Conservation (phyloP, 768 basidiomycete species). For the Amanita polypyramis region DNA sequence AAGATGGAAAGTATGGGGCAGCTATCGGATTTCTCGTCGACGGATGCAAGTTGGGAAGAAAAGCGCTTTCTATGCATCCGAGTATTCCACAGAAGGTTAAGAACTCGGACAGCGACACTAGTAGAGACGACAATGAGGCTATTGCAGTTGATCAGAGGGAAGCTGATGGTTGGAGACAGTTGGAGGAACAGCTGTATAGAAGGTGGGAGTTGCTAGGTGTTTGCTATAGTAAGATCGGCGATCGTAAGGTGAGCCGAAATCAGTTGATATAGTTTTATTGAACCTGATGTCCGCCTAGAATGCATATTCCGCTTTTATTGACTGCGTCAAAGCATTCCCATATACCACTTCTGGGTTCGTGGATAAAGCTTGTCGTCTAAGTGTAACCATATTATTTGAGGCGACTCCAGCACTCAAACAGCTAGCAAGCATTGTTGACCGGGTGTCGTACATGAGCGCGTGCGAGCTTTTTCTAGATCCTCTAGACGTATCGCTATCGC, state of each 20-base stretch:
- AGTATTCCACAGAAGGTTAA: conserved; percentile 12
- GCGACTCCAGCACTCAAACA: conserved; percentile 36
- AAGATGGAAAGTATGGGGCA: conserved; percentile 46
- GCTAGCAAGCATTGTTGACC: conserved; percentile 49
- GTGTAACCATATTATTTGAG: conserved; percentile 27
- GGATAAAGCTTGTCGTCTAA: conserved; percentile 18
- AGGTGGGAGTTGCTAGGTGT: conserved; percentile 78
- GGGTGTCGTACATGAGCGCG: conserved; percentile 53
- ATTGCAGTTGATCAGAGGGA: conserved; percentile 16
- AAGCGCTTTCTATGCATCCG: conserved; percentile 23
- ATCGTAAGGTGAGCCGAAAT: conserved; percentile 48
- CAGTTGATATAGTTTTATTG: not conserved
- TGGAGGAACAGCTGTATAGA: conserved; percentile 56
- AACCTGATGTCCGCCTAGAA: conserved; percentile 26
- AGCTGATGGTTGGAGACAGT: conserved; percentile 40
- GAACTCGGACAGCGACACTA: not conserved
- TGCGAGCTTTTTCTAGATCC: conserved; percentile 55
- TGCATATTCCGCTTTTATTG: conserved; percentile 46
- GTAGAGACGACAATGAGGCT: not conserved
- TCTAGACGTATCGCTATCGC: conserved; percentile 35
- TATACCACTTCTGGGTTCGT: conserved; percentile 32
- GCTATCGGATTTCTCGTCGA: conserved; percentile 59
- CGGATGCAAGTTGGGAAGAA: conserved; percentile 44
- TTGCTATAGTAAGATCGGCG: conserved; percentile 68
- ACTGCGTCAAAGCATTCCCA: conserved; percentile 45